Base-by-base conservation (phyloP, 768 basidiomycete species). In the Trametes coccinea region DNA sequence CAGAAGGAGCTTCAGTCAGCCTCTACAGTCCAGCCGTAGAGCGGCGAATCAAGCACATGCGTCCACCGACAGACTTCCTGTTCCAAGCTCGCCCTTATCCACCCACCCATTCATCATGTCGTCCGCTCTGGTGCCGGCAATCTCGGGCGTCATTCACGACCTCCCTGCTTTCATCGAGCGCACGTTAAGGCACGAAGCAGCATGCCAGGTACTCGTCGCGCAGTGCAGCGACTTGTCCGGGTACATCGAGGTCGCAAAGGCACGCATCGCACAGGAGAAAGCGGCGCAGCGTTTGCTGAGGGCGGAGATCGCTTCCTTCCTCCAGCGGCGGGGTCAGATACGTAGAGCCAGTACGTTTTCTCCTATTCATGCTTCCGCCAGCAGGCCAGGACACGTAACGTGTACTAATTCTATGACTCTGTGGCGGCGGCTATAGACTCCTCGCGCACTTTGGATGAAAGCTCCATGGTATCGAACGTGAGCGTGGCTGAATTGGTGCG, bases 121-220 rank as follows among this genome's bases (percentile, higher is more conserved):
- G n/a, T 27, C 34, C 41, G 13, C 56, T 7, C 64, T 65, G 13
- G 52, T 47, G 44, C 41, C 56, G 17, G 30, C 48, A 34, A 59
- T 61, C 44, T 41, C 57, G 17, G 13, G 33, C 29, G 40, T 63
- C 46, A 27, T 66, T 17, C 43, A 34, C 50, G 62, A 51, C 30
- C 59, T 63, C 5, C 67, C 63, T 43, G 27, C 51, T 4, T 41
- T 60, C 41, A 50, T 64, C 56, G 57, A 66, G 51, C 62, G 43
- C 41, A 49, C 63, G 14, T 54, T 62, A n/a, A 45, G 31, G 31
- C 56, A 60, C 52, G 62, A 66, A n/a, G 29, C 59, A 17, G 59
- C 58, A 29, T 63, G 54, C 53, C 59, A 60, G 44, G 29, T 60
- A 9, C 60, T 64, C n/a, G 45, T 50, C 17, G 55, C 56, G 29